Conservation (phyloP, 768 basidiomycete genomes). For the Amanita pallidorosea region DNA sequence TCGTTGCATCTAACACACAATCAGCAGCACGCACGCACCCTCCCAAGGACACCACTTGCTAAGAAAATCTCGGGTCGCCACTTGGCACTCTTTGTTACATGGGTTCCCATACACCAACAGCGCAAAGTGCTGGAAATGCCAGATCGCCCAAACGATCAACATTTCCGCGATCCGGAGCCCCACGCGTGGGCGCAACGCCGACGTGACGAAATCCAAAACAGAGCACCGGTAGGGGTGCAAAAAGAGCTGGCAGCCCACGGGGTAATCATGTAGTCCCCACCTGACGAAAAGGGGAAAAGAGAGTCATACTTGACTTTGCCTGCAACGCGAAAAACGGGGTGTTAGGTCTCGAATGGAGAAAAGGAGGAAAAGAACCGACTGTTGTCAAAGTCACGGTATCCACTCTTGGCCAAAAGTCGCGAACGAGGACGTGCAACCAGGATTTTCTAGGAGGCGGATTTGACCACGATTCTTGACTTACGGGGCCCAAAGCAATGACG, state of each 20-base stretch:
- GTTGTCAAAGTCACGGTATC: constrained; percentile 85
- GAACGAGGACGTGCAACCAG: constrained; percentile 70
- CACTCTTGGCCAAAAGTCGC: constrained; percentile 77
- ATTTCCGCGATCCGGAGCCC: constrained; percentile 76
- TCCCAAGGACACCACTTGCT: constrained; percentile 31
- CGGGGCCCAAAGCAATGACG: too few species aligned
- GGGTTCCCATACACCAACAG: constrained; percentile 74
- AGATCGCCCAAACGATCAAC: constrained; percentile 60
- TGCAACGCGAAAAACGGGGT: constrained; percentile 24
- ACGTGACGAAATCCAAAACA: constrained; percentile 87
- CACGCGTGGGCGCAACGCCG: constrained; percentile 61
- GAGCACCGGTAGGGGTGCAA: constrained; percentile 97
- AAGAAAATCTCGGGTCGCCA: constrained; percentile 97
- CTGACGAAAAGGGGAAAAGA: constrained; percentile 83
- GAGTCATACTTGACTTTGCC: constrained; percentile 88
- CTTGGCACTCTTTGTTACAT: constrained; percentile 78
- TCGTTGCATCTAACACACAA: constrained; percentile 32
- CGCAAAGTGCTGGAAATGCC: constrained; percentile 71
- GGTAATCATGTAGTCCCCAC: constrained; percentile 90
- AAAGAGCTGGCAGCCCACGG: constrained; percentile 96
- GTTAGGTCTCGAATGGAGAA: constrained; percentile 1
- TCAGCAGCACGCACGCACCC: too few species aligned
- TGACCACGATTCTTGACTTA: constrained; percentile 93
- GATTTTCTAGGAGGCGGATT: constrained; percentile 93
- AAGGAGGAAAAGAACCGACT: constrained; percentile 39